Conservation (phyloP, 139 green algal genomes). For the Chlamydomonas urium region DNA sequence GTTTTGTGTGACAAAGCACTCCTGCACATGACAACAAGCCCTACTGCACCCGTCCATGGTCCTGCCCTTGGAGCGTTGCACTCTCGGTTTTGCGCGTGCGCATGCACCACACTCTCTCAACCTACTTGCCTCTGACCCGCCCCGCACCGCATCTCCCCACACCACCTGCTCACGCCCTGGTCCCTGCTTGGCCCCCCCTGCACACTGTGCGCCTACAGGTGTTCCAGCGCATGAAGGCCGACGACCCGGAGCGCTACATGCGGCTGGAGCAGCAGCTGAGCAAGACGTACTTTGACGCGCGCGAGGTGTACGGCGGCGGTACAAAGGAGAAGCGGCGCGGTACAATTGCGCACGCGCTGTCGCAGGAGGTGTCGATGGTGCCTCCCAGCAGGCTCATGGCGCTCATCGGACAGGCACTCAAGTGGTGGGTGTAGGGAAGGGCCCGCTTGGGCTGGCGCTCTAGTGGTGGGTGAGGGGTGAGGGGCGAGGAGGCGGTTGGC, state of each 20-base stretch:
- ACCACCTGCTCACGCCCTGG: too few relatives aligned
- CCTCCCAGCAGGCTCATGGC: conserved; percentile 90
- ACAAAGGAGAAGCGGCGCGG: conserved; percentile 74
- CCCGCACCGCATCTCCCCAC: too few relatives aligned
- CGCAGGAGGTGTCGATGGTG: conserved; percentile 84
- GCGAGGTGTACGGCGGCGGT: conserved; percentile 64
- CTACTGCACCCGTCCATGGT: too few relatives aligned
- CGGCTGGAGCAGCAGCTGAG: conserved; percentile 78
- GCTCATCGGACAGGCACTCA: conserved; percentile 92
- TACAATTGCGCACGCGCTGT: conserved; percentile 70
- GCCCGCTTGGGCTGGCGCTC: conserved; percentile 10
- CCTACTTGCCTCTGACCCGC: too few relatives aligned
- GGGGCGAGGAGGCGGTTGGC: neutral
- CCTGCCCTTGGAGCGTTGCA: too few relatives aligned
- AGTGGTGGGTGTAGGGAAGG: conserved; percentile 71
- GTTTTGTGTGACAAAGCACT: too few relatives aligned
- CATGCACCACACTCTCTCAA: too few relatives aligned
- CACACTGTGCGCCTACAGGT: too few relatives aligned
- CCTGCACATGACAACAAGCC: too few relatives aligned
- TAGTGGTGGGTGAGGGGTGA: conserved; percentile 10
- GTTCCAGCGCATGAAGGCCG: conserved; percentile 74
- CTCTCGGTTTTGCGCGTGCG: too few relatives aligned
- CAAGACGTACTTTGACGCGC: conserved; percentile 74
- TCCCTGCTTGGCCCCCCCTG: too few relatives aligned
- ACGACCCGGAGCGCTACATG: conserved; percentile 81